Evolutionary conservation across 2,329 filamentous ascomycete genomes (phyloP), one percentile per base, ranked within the genome.

Genomic region (Penicillium sp.): DNA sequence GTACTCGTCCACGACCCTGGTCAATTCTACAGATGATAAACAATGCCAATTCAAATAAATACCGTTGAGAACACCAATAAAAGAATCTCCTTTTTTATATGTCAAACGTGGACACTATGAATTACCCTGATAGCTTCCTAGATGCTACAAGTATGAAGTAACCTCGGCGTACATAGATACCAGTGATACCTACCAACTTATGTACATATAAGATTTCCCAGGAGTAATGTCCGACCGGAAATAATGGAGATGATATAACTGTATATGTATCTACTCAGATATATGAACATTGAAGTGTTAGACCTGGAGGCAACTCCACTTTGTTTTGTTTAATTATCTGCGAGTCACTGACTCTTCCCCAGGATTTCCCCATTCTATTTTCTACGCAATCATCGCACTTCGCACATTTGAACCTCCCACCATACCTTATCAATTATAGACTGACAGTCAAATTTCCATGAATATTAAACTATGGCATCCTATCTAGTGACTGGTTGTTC

Each of bases 401-500:
- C 24, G 5, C 24, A 9, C 24, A 9, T 13, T 32, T 11, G 24
- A 42, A 9, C 9, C 26, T 34, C 13, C 20, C 18, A 14, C 32
- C 8, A 16, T 22, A 18, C 18, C 3, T 37, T 24, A 24, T 20
- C 18, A 37, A 6, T n/a, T 13, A 18, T 8, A n/a, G 4, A 14
- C 10, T 32, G 4, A 14, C 16, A 24, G 4, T 34, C 7, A 26
- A 5, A 1, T 24, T 26, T n/a, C 8, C n/a, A 11, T 22, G 4
- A n/a, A 24, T 0, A 22, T 29, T 14, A 40, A 29, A 18, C 8
- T 5, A 76, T 76, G 74, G 61, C 72, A 7, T 69, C 68, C 10
- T 76, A 72, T 53, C 61, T 76, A 9, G 61, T 76, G 31, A 76
- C 74, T 6, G 74, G 74, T 4, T 57, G 70, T 24, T 68, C 68